phyloP scores from a whole-genome alignment of 2,329 filamentous ascomycete species.

The Colletotrichum truncatum region DNA sequence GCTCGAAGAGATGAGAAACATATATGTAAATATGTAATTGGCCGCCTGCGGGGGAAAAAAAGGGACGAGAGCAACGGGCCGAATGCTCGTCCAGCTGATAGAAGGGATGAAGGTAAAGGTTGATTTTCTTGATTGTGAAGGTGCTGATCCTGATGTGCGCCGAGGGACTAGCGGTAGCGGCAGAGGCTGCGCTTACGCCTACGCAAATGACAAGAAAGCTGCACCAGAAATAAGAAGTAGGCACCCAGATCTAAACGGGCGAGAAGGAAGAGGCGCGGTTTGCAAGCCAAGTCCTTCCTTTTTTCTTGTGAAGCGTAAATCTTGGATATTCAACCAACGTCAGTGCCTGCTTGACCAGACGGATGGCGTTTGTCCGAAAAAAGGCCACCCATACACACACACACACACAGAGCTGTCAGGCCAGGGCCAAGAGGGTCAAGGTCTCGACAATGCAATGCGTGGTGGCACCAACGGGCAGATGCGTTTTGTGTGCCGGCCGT shows the following conservation, averaged over 20 bases:
- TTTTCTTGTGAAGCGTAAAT: neutral
- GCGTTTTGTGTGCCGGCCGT: constrained; percentile 19
- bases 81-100: neutral
- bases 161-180: constrained; percentile 1
- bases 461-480: constrained; percentile 19
- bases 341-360: neutral
- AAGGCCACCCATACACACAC: neutral
- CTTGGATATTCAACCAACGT: neutral
- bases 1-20: neutral
- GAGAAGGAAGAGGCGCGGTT: neutral
- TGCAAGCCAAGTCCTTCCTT: neutral
- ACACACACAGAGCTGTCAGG: neutral
- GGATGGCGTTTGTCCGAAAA: constrained; percentile 21
- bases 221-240: too few species aligned
- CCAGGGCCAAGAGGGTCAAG: neutral
- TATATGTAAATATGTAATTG: too few species aligned
- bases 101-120: neutral
- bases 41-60: neutral
- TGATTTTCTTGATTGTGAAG: neutral
- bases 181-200: neutral
- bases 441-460: constrained; percentile 1
- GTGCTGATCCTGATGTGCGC: neutral
- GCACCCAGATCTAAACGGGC: neutral
- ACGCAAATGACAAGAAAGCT: neutral
- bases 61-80: neutral